These are phyloP conservation scores for Ganoderma meredithae DNA, from an alignment of 1,284 basidiomycete genomes.

Conservation along the genomic window DNA sequence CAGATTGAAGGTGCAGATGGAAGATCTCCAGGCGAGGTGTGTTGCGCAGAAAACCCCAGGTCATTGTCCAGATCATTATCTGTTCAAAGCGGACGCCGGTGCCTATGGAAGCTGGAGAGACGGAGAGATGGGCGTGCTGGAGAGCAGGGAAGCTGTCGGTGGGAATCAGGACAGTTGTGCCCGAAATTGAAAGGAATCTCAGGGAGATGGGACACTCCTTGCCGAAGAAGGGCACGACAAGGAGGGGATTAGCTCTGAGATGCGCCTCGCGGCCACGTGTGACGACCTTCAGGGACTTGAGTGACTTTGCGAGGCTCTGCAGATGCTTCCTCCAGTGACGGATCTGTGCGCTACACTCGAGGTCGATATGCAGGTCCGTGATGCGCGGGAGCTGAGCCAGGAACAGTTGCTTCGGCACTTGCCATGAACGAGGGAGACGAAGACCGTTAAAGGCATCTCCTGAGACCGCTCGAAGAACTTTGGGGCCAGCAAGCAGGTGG, in stretches of 20 bases:
- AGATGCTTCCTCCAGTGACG: neutral
- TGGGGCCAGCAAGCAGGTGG: neutral
- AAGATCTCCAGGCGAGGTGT: slow-evolving; percentile 7
- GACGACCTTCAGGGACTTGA: slow-evolving; percentile 7
- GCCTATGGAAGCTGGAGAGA: neutral
- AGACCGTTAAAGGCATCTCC: neutral
- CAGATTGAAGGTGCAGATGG: neutral
- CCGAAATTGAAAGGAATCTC: neutral
- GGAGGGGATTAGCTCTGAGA: neutral
- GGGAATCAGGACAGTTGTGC: neutral
- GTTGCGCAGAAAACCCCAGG: neutral
- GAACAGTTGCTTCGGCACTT: neutral
- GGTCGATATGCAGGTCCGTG: slow-evolving; percentile 1
- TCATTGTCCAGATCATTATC: too few species aligned
- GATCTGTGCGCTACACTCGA: neutral
- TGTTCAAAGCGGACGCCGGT: too few species aligned
- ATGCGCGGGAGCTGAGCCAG: slow-evolving; percentile 6
- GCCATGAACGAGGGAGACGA: neutral
- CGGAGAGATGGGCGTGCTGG: neutral
- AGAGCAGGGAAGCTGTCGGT: neutral
- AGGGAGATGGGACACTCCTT: neutral
- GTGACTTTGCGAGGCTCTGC: neutral
- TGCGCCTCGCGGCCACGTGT: neutral
- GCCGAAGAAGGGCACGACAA: neutral
- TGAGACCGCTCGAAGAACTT: slow-evolving; percentile 5